Conservation (phyloP, 1,139 yeast species). For the Kodamaea fungicola region DNA sequence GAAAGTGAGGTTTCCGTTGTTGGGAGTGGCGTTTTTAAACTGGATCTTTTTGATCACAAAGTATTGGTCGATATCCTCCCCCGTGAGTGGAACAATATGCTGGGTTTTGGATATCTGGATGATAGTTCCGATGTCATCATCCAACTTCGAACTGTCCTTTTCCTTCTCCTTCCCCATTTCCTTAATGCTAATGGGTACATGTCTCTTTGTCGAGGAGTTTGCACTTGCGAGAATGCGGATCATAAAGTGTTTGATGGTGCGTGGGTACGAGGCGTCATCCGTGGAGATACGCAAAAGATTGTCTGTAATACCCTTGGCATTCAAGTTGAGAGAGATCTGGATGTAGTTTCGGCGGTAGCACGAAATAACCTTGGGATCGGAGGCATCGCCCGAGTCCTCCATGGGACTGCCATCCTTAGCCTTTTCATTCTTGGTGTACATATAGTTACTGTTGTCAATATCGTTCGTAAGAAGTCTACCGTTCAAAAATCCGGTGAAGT, state of each 20-base stretch:
- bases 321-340: slow-evolving; percentile 36
- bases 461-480: slow-evolving; percentile 45
- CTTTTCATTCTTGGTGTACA: slow-evolving; percentile 20
- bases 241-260: slow-evolving; percentile 39
- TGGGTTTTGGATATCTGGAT: slow-evolving; percentile 21
- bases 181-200: slow-evolving; percentile 32
- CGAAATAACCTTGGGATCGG: slow-evolving; percentile 39
- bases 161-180: slow-evolving; percentile 13
- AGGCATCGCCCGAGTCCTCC: slow-evolving; percentile 1
- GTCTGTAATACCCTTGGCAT: slow-evolving; percentile 29
- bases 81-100: slow-evolving; percentile 31
- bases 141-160: slow-evolving; percentile 1
- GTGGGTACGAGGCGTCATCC: slow-evolving; percentile 34
- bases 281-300: slow-evolving; percentile 30
- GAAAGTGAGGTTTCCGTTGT: slow-evolving; percentile 54
- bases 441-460: slow-evolving; percentile 37
- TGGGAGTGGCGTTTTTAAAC: slow-evolving; percentile 62
- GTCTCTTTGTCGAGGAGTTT: slow-evolving; percentile 24
- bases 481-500: slow-evolving; percentile 37
- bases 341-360: slow-evolving; percentile 47
- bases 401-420: slow-evolving; percentile 1
- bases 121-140: slow-evolving; percentile 20
- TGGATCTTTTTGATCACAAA: slow-evolving; percentile 45
- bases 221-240: slow-evolving; percentile 39
- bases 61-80: slow-evolving; percentile 28